Evolutionary conservation across 31 red algal species (phyloP), one percentile per base, ranked within the genome.

Genomic region (Pterothamnion heteromorphum): DNA sequence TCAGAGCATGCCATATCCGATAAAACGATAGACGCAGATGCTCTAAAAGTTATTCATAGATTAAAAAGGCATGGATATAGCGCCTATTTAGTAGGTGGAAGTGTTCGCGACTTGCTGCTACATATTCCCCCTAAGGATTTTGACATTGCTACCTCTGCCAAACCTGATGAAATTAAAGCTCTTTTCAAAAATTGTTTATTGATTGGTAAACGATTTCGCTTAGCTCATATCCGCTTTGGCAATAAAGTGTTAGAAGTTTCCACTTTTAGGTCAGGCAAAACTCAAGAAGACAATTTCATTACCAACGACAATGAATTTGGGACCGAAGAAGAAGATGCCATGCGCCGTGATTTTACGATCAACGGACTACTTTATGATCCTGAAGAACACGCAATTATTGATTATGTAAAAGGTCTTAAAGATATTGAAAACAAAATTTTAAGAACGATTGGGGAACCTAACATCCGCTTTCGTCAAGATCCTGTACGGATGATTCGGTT

Each of bases 291-390:
- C 30, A 32, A 32, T 32, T 26, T 26, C 30, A 26, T 30, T 26
- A 76, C 72, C 72, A 32, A 32, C 23, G 72, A 76, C 72, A 76
- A 26, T 26, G 72, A 32, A 30, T 32, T 26, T 76, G 72, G 72
- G 30, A 76, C 72, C 26, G 30, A 30, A 76, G 72, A 26, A 26
- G 72, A 76, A 30, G 72, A 76, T 76, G 72, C 72, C 30, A 32
- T 76, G 72, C 72, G 72, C 30, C 72, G 72, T 76, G 72, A 76
- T 76, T 76, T 76, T 76, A 76, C 72, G 23, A 32, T 76, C 23
- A 76, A 76, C 72, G 72, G 26, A 32, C 72, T 76, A 30, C 30
- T 76, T 76, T 76, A 76, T 76, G 72, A 76, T 76, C 23, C 30
- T 32, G 23, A 26, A 30, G 72, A 76, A 30, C 30, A 30, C 30